Conservation (phyloP, 108 stramenopile genomes). For the Nitzschia inconspicua region DNA sequence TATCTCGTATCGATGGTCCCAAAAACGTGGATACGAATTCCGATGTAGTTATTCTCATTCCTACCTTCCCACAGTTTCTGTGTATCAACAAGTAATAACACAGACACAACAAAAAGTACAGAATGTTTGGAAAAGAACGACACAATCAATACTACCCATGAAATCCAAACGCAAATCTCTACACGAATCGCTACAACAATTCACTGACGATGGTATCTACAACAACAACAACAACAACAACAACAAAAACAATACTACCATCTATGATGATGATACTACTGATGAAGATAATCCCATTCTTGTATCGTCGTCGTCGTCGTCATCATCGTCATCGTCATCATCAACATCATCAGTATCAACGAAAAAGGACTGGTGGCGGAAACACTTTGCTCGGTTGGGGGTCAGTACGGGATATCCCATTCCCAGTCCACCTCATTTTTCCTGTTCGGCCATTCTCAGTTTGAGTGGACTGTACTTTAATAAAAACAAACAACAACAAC, state of each 20-base stretch:
- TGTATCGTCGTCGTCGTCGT: background rate
- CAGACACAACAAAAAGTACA: background rate
- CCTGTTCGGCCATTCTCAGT: slow-evolving; percentile 42
- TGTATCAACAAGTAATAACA: slow-evolving; percentile 29
- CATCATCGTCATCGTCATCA: background rate
- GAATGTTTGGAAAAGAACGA: too few relatives aligned
- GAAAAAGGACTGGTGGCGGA: slow-evolving; percentile 27
- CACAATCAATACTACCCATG: too few relatives aligned
- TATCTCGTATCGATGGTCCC: slow-evolving; percentile 52
- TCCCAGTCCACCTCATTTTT: slow-evolving; percentile 53
- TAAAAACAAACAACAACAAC: too few relatives aligned
- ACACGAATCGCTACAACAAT: too few relatives aligned
- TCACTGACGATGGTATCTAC: background rate
- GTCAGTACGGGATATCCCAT: slow-evolving; percentile 48
- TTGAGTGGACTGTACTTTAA: slow-evolving; percentile 74
- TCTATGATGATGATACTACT: too few relatives aligned
- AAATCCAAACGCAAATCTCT: too few relatives aligned
- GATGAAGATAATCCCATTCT: too few relatives aligned
- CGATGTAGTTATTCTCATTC: slow-evolving; percentile 55
- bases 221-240: background rate
- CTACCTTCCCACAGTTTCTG: slow-evolving; percentile 56
- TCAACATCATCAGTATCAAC: slow-evolving; percentile 9
- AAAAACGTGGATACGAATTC: slow-evolving; percentile 52
- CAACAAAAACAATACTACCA: background rate
- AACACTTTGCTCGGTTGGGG: slow-evolving; percentile 51